Percentiles rank a stretch among this genome's conserved stretches.
phyloP scores from a whole-genome alignment of 176 grass and related monocot species.

The Oryza australiensis region DNA sequence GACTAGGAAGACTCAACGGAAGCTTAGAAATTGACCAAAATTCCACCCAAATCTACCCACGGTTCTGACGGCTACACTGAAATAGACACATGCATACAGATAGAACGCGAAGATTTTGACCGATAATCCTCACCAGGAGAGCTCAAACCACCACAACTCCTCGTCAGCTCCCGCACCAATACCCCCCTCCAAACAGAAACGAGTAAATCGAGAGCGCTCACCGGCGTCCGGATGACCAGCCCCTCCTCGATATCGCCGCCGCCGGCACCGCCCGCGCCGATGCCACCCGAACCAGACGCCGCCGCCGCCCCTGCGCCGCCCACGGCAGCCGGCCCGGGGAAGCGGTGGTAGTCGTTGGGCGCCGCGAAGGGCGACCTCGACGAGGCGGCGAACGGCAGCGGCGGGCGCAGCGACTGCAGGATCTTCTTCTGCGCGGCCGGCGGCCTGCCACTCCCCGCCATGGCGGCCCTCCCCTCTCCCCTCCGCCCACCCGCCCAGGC shows the following conservation, averaged over 20 bases:
- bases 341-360: conserved; percentile 72
- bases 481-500: no score
- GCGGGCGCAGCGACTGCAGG: conserved; percentile 59
- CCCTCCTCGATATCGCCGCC: conserved; percentile 48
- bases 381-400: conserved; percentile 38
- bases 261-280: not conserved
- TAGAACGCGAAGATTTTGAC: not conserved
- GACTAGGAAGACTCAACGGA: not conserved
- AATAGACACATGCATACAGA: not conserved
- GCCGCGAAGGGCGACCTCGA: conserved; percentile 55
- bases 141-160: conserved; percentile 14
- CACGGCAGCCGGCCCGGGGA: conserved; percentile 32
- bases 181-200: not conserved
- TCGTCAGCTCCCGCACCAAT: not conserved
- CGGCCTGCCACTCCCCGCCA: conserved; percentile 53
- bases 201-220: conserved; percentile 49
- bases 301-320: not conserved
- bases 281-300: conserved; percentile 25
- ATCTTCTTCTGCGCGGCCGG: conserved; percentile 57
- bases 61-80: not conserved
- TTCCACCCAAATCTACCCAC: conserved; percentile 17
- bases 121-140: not conserved
- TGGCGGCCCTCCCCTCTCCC: not conserved
- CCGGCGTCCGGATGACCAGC: conserved; percentile 62
- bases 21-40: conserved; percentile 36